phyloP scores from a whole-genome alignment of 768 basidiomycete species.

The Panaeolus papilionaceus region DNA sequence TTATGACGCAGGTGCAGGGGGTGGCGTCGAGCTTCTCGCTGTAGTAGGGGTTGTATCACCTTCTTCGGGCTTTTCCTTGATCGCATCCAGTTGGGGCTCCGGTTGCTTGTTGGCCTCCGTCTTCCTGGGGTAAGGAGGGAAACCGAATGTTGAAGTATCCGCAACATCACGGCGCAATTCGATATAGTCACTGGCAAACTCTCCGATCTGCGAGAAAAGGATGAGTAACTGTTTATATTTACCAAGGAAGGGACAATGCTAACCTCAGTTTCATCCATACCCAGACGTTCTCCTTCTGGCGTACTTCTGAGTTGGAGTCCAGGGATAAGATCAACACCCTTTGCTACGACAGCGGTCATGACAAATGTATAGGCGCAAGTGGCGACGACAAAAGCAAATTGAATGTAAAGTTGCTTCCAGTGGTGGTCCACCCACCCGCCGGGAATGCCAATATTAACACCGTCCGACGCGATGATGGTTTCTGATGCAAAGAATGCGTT shows the following conservation, averaged over 20 bases:
- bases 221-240: constrained; percentile 4
- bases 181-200: constrained; percentile 73
- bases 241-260: constrained; percentile 23
- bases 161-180: constrained; percentile 71
- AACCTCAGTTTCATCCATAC: constrained; percentile 79
- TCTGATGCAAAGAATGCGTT: constrained; percentile 80
- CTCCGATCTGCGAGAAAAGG: constrained; percentile 55
- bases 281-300: constrained; percentile 62
- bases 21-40: constrained; percentile 16
- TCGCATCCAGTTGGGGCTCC: constrained; percentile 17
- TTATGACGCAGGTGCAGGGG: constrained; percentile 6
- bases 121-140: constrained; percentile 27
- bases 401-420: constrained; percentile 83
- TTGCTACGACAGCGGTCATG: constrained; percentile 65
- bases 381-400: constrained; percentile 69
- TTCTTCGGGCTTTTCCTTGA: constrained; percentile 39
- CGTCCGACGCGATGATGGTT: constrained; percentile 71
- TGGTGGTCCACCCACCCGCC: constrained; percentile 81
- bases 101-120: constrained; percentile 19
- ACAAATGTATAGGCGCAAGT: constrained; percentile 65
- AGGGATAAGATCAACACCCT: constrained; percentile 60
- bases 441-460: constrained; percentile 53
- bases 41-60: constrained; percentile 21
- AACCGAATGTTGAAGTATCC: constrained; percentile 55
- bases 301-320: constrained; percentile 61